Conservation (phyloP, 257 asterid species). For the Oldenlandia corymbosa region DNA sequence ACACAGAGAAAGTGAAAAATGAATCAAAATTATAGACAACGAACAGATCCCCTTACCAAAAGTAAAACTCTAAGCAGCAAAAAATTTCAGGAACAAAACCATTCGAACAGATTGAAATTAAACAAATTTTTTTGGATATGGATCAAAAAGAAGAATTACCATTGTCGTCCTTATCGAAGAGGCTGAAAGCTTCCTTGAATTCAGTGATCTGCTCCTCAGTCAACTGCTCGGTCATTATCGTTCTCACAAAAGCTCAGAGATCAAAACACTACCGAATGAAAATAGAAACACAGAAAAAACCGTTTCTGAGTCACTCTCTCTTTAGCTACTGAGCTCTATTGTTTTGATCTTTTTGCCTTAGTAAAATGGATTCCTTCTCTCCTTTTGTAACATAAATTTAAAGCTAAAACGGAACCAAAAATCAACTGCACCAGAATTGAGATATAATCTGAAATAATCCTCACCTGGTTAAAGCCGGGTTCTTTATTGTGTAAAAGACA, state of each 20-base stretch:
- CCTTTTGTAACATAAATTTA: no score
- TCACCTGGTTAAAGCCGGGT: no score
- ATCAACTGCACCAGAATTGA: no score
- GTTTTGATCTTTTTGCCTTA: neutral
- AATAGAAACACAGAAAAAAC: neutral
- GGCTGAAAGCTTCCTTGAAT: conserved; percentile 41
- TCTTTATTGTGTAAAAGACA: no score
- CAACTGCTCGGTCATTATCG: conserved; percentile 30
- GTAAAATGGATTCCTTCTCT: neutral
- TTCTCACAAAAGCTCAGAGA: neutral
- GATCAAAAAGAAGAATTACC: conserved; percentile 9
- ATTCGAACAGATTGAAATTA: neutral
- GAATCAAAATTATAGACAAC: no score
- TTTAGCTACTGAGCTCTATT: neutral
- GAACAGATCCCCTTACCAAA: conserved; percentile 6
- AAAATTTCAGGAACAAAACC: no score
- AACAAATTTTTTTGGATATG: neutral
- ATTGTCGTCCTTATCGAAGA: conserved; percentile 37
- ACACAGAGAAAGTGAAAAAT: no score
- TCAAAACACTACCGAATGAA: neutral
- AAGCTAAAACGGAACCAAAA: no score
- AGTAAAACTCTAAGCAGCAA: no score
- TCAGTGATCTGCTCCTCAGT: conserved; percentile 40
- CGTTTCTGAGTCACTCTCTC: neutral
- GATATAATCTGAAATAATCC: no score